Conservation (phyloP, 208 protist genomes). For the Trypanosoma boissoni region DNA sequence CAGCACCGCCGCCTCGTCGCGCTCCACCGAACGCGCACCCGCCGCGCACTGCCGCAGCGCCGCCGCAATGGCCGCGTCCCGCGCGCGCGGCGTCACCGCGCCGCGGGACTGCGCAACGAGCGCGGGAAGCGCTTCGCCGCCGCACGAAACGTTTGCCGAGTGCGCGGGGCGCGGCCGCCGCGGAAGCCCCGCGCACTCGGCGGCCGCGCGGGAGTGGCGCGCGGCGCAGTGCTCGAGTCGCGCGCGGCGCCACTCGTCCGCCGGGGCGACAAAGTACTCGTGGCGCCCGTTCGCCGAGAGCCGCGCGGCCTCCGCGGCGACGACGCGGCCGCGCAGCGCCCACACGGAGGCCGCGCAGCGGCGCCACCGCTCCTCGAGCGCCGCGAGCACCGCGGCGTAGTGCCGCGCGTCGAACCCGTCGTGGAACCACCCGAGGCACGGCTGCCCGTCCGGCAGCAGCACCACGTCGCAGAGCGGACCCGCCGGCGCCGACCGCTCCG, state of each 20-base stretch:
- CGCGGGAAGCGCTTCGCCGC: background rate
- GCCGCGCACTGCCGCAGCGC: background rate
- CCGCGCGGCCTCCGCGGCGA: conserved; percentile 5
- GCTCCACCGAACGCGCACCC: background rate
- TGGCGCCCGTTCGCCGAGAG: conserved; percentile 12
- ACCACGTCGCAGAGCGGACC: conserved; percentile 36
- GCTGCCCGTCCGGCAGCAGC: conserved; percentile 30
- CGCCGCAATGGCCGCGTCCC: conserved; percentile 8
- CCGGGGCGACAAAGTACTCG: conserved; percentile 15
- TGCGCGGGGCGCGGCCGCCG: too few relatives aligned
- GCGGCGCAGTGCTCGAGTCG: background rate
- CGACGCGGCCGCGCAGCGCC: conserved; percentile 15
- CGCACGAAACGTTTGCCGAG: background rate
- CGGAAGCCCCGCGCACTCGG: background rate
- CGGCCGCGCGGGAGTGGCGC: background rate
- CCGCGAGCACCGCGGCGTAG: conserved; percentile 15
- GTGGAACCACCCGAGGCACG: conserved; percentile 42
- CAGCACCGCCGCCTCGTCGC: conserved; percentile 11
- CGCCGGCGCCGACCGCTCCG: background rate
- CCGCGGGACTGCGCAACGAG: background rate
- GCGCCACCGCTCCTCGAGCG: conserved; percentile 28
- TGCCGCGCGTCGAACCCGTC: conserved; percentile 22
- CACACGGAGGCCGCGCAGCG: conserved; percentile 16
- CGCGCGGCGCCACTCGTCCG: background rate
- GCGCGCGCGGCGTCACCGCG: background rate